Conservation (phyloP, 371 early-diverging fungal species). For the Smittium mucronatum region DNA sequence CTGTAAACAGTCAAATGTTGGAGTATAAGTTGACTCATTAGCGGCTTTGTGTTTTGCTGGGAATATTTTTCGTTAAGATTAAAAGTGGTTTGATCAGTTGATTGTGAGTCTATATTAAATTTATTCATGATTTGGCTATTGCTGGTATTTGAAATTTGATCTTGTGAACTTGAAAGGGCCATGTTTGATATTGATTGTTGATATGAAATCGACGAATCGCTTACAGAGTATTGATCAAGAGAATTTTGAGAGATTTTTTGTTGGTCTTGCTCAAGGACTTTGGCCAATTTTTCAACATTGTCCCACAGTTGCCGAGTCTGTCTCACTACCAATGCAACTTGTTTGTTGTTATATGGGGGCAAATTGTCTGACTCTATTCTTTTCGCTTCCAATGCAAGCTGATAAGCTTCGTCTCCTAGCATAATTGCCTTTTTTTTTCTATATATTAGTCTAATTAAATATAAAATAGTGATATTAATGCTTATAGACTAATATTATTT, state of each 20-base stretch:
- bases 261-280: slow-evolving; percentile 12
- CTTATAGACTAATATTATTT: too few species aligned
- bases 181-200: slow-evolving; percentile 20
- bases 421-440: too few species aligned
- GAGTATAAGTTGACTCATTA: slow-evolving; percentile 14
- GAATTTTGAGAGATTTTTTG: slow-evolving; percentile 4
- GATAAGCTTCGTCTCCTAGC: slow-evolving; percentile 63
- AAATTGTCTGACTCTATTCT: slow-evolving; percentile 52
- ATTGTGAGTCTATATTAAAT: background rate
- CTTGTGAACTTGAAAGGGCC: slow-evolving; percentile 14
- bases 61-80: background rate
- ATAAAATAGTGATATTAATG: too few species aligned
- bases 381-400: slow-evolving; percentile 70
- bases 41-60: slow-evolving; percentile 22
- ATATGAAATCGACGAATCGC: slow-evolving; percentile 27
- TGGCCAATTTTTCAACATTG: slow-evolving; percentile 31
- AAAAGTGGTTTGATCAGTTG: background rate
- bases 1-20: slow-evolving; percentile 31
- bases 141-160: background rate
- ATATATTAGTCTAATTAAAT: too few species aligned
- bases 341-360: slow-evolving; percentile 66
- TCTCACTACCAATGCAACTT: slow-evolving; percentile 63
- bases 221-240: too few species aligned
- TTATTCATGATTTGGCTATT: slow-evolving; percentile 4
- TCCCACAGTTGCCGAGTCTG: slow-evolving; percentile 54